Percentiles rank a stretch among this genome's conserved stretches.
Evolutionary conservation across 805 yeast genomes (phyloP).

Genomic region (Barnettozyma sp.): DNA sequence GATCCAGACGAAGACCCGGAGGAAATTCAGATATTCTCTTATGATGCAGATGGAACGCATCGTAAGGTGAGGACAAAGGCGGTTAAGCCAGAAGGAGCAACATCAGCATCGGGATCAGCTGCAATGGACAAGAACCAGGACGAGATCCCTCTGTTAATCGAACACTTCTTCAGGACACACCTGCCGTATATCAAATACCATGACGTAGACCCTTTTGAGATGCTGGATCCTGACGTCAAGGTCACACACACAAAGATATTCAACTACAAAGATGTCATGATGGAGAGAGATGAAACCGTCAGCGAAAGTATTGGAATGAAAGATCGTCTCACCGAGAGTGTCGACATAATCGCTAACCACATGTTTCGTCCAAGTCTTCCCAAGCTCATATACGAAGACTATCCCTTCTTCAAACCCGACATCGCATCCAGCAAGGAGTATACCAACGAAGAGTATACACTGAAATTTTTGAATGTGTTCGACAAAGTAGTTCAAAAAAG

Average conservation of each 20-base stretch:
- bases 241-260: constrained; percentile 9
- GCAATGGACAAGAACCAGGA: no score
- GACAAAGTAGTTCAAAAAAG: constrained; percentile 7
- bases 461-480: constrained; percentile 12
- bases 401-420: constrained; percentile 22
- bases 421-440: constrained; percentile 13
- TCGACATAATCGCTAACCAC: constrained; percentile 15
- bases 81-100: not conserved
- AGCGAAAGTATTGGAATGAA: constrained; percentile 19
- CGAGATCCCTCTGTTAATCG: constrained; percentile 3
- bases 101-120: no score
- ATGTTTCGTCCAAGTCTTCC: constrained; percentile 19
- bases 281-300: constrained; percentile 21
- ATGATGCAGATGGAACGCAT: constrained; percentile 9
- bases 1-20: constrained; percentile 11
- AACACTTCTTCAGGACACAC: constrained; percentile 13
- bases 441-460: constrained; percentile 13
- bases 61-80: constrained; percentile 8
- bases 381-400: constrained; percentile 19
- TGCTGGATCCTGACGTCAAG: constrained; percentile 12
- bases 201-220: constrained; percentile 18
- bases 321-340: constrained; percentile 3
- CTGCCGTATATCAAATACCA: constrained; percentile 21
- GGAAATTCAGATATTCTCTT: constrained; percentile 7
- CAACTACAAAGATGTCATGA: constrained; percentile 13